phyloP scores from a whole-genome alignment of 2,329 filamentous ascomycete genomes.

The Ophiosphaerella korrae region DNA sequence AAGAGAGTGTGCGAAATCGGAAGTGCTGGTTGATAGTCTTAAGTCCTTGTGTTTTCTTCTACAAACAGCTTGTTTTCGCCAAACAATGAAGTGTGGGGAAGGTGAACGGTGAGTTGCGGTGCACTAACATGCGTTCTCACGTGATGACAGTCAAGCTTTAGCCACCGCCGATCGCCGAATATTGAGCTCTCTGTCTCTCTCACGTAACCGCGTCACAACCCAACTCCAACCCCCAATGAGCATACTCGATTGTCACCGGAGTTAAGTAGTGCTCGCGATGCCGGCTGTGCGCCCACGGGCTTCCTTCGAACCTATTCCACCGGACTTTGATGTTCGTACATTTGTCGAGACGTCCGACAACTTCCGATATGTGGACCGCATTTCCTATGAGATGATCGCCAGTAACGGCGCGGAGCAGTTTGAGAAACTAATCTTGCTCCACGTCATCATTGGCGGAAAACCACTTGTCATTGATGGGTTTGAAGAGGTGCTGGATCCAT shows the following conservation, averaged over 20 bases:
- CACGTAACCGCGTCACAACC: background rate
- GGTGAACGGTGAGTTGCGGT: conserved; percentile 4
- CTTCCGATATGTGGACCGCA: conserved; percentile 83
- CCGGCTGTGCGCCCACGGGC: conserved; percentile 79
- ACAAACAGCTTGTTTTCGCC: too few relatives aligned
- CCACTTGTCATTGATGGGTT: conserved; percentile 92
- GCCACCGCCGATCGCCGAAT: conserved; percentile 1
- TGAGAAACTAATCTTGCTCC: conserved; percentile 80
- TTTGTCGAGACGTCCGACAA: conserved; percentile 81
- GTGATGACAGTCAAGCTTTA: conserved; percentile 9
- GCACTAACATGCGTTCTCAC: conserved; percentile 18
- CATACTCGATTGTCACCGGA: conserved; percentile 2
- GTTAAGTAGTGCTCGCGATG: conserved; percentile 59
- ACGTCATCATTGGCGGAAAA: conserved; percentile 83
- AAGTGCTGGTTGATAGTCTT: too few relatives aligned
- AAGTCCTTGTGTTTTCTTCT: too few relatives aligned
- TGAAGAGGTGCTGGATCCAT: conserved; percentile 72
- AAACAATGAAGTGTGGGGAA: background rate
- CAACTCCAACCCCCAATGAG: background rate
- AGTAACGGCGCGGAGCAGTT: conserved; percentile 78
- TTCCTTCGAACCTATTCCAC: conserved; percentile 89
- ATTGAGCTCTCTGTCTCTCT: background rate
- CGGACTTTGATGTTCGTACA: conserved; percentile 75
- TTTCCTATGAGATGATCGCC: conserved; percentile 78
- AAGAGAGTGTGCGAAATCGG: too few relatives aligned